These are phyloP conservation scores for Acanthamoeba triangularis DNA, from an alignment of 208 protist genomes.

Conservation along the genomic window DNA sequence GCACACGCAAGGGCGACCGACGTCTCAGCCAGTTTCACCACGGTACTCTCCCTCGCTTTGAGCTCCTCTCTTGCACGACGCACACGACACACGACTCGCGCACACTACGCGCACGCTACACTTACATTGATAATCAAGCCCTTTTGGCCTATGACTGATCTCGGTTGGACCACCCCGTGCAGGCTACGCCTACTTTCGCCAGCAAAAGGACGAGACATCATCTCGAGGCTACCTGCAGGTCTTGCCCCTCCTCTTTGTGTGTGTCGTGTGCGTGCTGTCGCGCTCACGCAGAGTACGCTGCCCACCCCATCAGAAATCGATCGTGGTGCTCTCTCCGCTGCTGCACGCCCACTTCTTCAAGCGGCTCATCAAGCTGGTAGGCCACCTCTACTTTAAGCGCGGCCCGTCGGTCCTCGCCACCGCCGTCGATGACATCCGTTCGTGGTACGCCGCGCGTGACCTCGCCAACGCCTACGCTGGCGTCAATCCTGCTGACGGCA, in stretches of 20 bases:
- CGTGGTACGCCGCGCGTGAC: neutral
- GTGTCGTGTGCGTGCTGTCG: neutral
- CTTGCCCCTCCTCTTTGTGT: neutral
- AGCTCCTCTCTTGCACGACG: neutral
- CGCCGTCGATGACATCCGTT: neutral
- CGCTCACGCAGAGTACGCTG: too few relatives aligned
- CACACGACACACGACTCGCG: neutral
- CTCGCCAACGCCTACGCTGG: too few relatives aligned
- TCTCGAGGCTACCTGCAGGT: constrained; percentile 40
- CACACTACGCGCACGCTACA: too few relatives aligned
- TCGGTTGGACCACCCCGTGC: neutral
- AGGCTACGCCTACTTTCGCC: constrained; percentile 59
- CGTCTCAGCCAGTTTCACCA: constrained; percentile 15
- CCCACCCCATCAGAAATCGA: neutral
- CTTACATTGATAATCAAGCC: neutral
- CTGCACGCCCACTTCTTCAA: constrained; percentile 61
- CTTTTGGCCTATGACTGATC: neutral
- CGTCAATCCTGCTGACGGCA: neutral
- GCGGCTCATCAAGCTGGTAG: constrained; percentile 34
- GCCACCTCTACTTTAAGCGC: constrained; percentile 59
- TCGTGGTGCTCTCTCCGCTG: constrained; percentile 25
- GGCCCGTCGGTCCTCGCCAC: neutral
- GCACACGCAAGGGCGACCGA: constrained; percentile 39
- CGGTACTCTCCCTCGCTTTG: neutral
- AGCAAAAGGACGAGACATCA: constrained; percentile 51